phyloP scores from a whole-genome alignment of 2,329 filamentous ascomycete genomes.

The Chaetomium sp. region DNA sequence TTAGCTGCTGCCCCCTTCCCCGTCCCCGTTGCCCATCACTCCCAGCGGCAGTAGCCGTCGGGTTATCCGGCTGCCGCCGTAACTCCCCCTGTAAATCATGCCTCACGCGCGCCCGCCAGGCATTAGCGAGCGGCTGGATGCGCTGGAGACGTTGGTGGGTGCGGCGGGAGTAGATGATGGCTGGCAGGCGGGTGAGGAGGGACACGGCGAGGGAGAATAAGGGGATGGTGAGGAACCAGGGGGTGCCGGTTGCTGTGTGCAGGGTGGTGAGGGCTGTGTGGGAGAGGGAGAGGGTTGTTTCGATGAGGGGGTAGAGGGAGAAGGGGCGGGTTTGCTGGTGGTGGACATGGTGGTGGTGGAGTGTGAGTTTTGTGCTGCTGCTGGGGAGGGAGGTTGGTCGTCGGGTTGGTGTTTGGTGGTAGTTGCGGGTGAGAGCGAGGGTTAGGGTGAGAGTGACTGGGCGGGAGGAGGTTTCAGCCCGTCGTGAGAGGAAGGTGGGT shows the following conservation, averaged over 20 bases:
- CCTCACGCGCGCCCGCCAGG: conserved; percentile 27
- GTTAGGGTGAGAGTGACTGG: neutral
- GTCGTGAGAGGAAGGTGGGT: neutral
- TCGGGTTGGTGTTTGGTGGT: neutral
- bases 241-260: conserved; percentile 38
- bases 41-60: too few relatives aligned
- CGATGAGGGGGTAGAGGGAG: conserved; percentile 29
- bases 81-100: neutral
- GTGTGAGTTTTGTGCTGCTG: too few relatives aligned
- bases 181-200: conserved; percentile 40
- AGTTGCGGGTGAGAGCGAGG: neutral
- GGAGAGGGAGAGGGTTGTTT: conserved; percentile 31
- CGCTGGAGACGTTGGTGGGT: conserved; percentile 27
- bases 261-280: conserved; percentile 38
- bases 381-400: too few relatives aligned
- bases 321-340: conserved; percentile 20
- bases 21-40: too few relatives aligned
- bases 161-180: conserved; percentile 34
- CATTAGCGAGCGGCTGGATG: conserved; percentile 29
- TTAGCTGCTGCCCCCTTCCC: too few relatives aligned
- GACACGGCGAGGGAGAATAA: conserved; percentile 43
- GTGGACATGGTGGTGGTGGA: too few relatives aligned
- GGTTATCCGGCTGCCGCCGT: too few relatives aligned
- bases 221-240: conserved; percentile 51
- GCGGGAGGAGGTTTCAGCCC: neutral